Percentiles rank a stretch among this genome's conserved stretches.
phyloP scores from a whole-genome alignment of 352 stramenopile genomes.

The Phytopythium aichiense region DNA sequence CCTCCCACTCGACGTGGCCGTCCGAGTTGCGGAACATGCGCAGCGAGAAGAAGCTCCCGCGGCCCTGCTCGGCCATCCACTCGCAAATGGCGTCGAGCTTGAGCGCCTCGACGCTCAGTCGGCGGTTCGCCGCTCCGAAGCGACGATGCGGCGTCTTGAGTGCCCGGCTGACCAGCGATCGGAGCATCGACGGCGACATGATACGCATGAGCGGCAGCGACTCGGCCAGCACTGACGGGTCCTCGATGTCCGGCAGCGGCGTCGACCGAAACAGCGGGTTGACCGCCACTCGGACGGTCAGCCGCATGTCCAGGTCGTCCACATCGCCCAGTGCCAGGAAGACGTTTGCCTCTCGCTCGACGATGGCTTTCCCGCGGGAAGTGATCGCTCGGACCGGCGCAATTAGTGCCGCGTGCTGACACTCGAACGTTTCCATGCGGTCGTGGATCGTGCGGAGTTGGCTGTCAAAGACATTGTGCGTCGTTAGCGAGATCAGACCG shows the following conservation, averaged over 20 bases:
- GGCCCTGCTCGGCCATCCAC: slow-evolving; percentile 10
- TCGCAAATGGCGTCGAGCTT: slow-evolving; percentile 19
- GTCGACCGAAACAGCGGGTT: slow-evolving; percentile 25
- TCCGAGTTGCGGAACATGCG: slow-evolving; percentile 21
- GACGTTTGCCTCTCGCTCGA: slow-evolving; percentile 8
- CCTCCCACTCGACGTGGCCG: slow-evolving; percentile 20
- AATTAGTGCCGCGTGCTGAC: slow-evolving; percentile 24
- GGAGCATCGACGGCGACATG: slow-evolving; percentile 16
- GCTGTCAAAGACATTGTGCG: slow-evolving; percentile 9
- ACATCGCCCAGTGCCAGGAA: slow-evolving; percentile 18
- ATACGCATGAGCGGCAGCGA: slow-evolving; percentile 22
- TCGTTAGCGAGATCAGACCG: background rate
- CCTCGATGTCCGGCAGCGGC: slow-evolving; percentile 16
- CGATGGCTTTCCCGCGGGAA: slow-evolving; percentile 2
- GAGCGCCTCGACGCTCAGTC: slow-evolving; percentile 6
- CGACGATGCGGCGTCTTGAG: background rate
- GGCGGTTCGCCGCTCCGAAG: background rate
- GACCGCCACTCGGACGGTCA: slow-evolving; percentile 16
- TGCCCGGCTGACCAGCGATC: background rate
- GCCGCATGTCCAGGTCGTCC: slow-evolving; percentile 8
- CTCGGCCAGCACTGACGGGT: slow-evolving; percentile 8
- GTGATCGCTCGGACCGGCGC: slow-evolving; percentile 10
- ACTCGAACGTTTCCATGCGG: slow-evolving; percentile 22
- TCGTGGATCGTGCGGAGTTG: slow-evolving; percentile 14
- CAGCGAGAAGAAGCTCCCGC: slow-evolving; percentile 30